phyloP scores from a whole-genome alignment of 1,139 yeast genomes.

The Taphrina flavorubra region DNA sequence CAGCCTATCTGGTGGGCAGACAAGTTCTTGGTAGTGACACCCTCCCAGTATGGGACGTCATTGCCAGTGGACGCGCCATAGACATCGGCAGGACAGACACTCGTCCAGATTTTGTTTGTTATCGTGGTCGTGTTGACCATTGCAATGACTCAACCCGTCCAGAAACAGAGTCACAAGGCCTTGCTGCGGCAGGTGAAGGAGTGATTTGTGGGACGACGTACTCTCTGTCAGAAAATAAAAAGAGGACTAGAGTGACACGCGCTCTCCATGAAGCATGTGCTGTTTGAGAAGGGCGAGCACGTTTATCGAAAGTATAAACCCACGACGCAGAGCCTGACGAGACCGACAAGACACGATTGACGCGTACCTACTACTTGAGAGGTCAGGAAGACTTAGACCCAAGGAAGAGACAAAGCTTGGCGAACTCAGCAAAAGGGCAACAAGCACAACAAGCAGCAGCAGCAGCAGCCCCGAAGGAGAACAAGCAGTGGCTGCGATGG shows the following conservation, averaged over 20 bases:
- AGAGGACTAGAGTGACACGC: neutral
- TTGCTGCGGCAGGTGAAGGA: neutral
- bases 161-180: neutral
- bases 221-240: too few species aligned
- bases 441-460: too few species aligned
- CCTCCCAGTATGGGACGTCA: conserved; percentile 28
- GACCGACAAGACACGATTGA: neutral
- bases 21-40: conserved; percentile 19
- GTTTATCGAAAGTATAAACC: neutral
- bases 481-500: too few species aligned
- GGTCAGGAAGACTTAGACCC: too few species aligned
- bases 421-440: too few species aligned
- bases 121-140: conserved; percentile 12
- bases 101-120: conserved; percentile 20
- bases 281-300: neutral
- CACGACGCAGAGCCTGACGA: neutral
- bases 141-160: too few species aligned
- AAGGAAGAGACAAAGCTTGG: too few species aligned
- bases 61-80: conserved; percentile 16
- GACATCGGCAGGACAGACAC: conserved; percentile 20
- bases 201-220: neutral
- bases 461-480: too few species aligned
- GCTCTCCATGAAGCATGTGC: neutral
- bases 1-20: conserved; percentile 20
- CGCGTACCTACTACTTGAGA: too few species aligned